Evolutionary conservation across 2,329 filamentous ascomycete genomes (phyloP).

Genomic region (Ilyonectria sp.): DNA sequence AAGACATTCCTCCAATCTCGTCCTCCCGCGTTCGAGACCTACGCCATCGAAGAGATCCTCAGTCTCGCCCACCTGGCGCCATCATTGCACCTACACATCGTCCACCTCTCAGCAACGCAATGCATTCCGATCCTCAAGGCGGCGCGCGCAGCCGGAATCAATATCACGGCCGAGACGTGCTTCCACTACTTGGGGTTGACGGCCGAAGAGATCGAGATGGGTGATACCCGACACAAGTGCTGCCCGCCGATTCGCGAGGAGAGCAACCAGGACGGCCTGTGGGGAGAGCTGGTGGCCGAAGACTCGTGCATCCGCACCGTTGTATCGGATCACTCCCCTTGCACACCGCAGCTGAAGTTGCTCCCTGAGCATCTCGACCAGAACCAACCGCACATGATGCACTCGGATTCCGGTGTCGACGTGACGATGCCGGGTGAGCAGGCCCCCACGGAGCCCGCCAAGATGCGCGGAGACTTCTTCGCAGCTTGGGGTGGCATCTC

Average conservation of each 20-base stretch:
- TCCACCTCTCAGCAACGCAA: constrained; percentile 91
- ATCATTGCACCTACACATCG: constrained; percentile 89
- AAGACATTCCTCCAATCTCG: constrained; percentile 93
- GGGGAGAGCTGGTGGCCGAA: constrained; percentile 80
- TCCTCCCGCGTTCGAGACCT: constrained; percentile 91
- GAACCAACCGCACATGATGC: constrained; percentile 55
- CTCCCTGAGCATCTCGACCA: constrained; percentile 76
- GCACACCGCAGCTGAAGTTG: constrained; percentile 94
- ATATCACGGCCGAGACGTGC: constrained; percentile 94
- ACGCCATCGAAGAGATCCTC: constrained; percentile 89
- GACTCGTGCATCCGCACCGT: constrained; percentile 92
- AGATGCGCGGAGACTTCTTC: constrained; percentile 86
- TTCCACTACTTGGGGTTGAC: constrained; percentile 94
- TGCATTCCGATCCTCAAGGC: constrained; percentile 85
- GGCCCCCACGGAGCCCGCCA: constrained; percentile 49
- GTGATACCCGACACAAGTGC: constrained; percentile 95
- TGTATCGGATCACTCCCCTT: constrained; percentile 96
- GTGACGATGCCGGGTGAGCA: constrained; percentile 55
- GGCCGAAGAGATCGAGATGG: constrained; percentile 84
- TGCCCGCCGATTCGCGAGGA: constrained; percentile 91
- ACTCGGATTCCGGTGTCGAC: constrained; percentile 69
- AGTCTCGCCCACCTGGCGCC: constrained; percentile 86
- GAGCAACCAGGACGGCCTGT: constrained; percentile 87
- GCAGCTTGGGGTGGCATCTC: constrained; percentile 97
- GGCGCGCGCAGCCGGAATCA: constrained; percentile 80